Evolutionary conservation across 805 yeast genomes (phyloP).

Genomic region (Helenozyma baotianmanensis): DNA sequence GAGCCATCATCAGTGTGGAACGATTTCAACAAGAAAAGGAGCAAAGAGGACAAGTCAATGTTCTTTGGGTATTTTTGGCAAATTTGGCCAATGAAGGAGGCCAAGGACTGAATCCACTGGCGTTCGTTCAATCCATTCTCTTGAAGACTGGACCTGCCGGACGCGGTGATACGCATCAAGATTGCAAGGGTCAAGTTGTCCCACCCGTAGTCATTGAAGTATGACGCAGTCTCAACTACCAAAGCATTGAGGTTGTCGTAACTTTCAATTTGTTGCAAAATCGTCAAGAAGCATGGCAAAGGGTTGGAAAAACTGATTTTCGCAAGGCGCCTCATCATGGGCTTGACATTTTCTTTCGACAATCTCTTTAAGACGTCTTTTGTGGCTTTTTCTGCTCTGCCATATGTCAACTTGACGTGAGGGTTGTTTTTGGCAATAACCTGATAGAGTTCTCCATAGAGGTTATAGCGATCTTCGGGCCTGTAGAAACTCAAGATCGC

Average conservation of each 20-base stretch:
- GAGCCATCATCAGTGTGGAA: slow-evolving; percentile 56
- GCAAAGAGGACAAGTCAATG: slow-evolving; percentile 60
- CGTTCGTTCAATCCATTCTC: slow-evolving; percentile 75
- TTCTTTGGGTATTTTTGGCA: slow-evolving; percentile 47
- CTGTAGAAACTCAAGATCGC: slow-evolving; percentile 50
- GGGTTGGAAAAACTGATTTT: slow-evolving; percentile 75
- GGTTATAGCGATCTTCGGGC: slow-evolving; percentile 60
- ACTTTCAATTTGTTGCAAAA: slow-evolving; percentile 81
- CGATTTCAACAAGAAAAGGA: slow-evolving; percentile 57
- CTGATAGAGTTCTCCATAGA: slow-evolving; percentile 74
- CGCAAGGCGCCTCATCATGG: slow-evolving; percentile 70
- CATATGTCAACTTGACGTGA: slow-evolving; percentile 53
- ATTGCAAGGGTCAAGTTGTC: slow-evolving; percentile 76
- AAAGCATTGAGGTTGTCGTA: slow-evolving; percentile 78
- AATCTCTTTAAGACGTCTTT: slow-evolving; percentile 74
- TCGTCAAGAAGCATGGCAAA: slow-evolving; percentile 63
- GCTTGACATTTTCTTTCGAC: slow-evolving; percentile 70
- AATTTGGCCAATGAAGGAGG: slow-evolving; percentile 73
- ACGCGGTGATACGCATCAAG: slow-evolving; percentile 58
- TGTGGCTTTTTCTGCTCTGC: slow-evolving; percentile 72
- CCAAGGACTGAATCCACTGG: slow-evolving; percentile 81
- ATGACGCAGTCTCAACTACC: slow-evolving; percentile 72
- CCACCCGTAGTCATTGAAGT: slow-evolving; percentile 76
- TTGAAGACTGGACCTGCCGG: slow-evolving; percentile 65
- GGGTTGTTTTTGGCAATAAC: slow-evolving; percentile 53